A percentile compares a stretch with the other conserved stretches of the same genome.
Conservation (phyloP, 1,284 basidiomycete species). For the Sphagnurus paluster region DNA sequence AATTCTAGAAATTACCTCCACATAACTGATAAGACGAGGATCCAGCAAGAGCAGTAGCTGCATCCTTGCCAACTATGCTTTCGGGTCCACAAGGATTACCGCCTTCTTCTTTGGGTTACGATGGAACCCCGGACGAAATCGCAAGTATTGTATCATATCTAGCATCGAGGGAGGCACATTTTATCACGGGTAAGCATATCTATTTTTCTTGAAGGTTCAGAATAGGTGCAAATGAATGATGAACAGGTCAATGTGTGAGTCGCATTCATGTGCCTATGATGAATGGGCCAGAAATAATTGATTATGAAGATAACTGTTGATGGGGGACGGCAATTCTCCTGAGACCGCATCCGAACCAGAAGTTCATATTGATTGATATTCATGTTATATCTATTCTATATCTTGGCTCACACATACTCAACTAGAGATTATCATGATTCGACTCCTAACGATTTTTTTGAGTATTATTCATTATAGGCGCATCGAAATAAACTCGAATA, state of each 20-base stretch:
- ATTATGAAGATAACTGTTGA: too few species aligned
- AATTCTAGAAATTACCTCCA: neutral
- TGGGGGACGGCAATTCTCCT: too few species aligned
- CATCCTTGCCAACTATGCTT: neutral
- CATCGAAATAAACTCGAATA: too few species aligned
- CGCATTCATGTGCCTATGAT: too few species aligned
- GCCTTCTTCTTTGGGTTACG: slow-evolving; percentile 12
- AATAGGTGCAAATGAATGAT: neutral
- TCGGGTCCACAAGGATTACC: neutral
- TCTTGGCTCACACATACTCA: too few species aligned
- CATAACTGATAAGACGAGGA: neutral
- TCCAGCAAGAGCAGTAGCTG: neutral
- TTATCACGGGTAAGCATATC: slow-evolving; percentile 11
- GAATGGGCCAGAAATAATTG: too few species aligned
- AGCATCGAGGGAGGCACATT: slow-evolving; percentile 12
- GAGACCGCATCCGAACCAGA: too few species aligned
- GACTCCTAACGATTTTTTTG: too few species aligned
- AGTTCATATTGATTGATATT: too few species aligned
- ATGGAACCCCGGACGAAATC: slow-evolving; percentile 18
- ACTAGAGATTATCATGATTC: too few species aligned
- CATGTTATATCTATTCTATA: too few species aligned
- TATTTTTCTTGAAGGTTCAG: neutral
- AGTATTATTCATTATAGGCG: too few species aligned
- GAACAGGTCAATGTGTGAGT: neutral
- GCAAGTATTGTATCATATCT: slow-evolving; percentile 24